Base-by-base conservation (phyloP, 2,329 filamentous ascomycete genomes). In the Xylariomycetidae sp. region DNA sequence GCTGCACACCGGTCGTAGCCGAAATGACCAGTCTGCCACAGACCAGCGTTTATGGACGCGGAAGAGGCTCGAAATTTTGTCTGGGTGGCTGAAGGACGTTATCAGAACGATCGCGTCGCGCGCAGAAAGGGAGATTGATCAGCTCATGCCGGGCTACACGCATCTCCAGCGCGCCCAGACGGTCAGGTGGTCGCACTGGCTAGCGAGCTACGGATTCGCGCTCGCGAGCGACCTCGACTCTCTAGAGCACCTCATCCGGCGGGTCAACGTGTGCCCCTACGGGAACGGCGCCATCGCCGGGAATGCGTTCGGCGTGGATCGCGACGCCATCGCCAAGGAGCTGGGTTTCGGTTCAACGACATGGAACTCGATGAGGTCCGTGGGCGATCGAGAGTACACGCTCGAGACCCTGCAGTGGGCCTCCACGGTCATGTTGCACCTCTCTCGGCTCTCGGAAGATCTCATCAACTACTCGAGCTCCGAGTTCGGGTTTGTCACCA, bases 11-110 rank as follows among this genome's bases (percentile, higher is more conserved):
- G 82, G 82, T 27, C 82, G 89, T 33, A 89, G 83, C 59, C 77
- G 88, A 49, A 95, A 95, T 54, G 88, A 96, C 63, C 88, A 95
- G 64, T 80, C 94, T 36, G 88, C 82, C 30, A 88, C 82, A 15
- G 88, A 94, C 53, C 89, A 95, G 85, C 81, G 88, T 40, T 68
- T 95, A 58, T 96, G 88, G 88, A 64, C 94, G 43, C 74, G 87
- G 26, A 81, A 89, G 64, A n/a, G n/a, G n/a, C n/a, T n/a, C n/a
- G n/a, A n/a, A n/a, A n/a, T n/a, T n/a, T n/a, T n/a, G n/a, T n/a
- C n/a, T n/a, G n/a, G n/a, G n/a, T n/a, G n/a, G n/a, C n/a, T n/a
- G n/a, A n/a, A n/a, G n/a, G n/a, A n/a, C n/a, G n/a, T n/a, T n/a
- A n/a, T n/a, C n/a, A n/a, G n/a, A n/a, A n/a, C 48, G 67, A 70